phyloP scores from a whole-genome alignment of 2,329 filamentous ascomycete species.

The Xylariaceae sp. region DNA sequence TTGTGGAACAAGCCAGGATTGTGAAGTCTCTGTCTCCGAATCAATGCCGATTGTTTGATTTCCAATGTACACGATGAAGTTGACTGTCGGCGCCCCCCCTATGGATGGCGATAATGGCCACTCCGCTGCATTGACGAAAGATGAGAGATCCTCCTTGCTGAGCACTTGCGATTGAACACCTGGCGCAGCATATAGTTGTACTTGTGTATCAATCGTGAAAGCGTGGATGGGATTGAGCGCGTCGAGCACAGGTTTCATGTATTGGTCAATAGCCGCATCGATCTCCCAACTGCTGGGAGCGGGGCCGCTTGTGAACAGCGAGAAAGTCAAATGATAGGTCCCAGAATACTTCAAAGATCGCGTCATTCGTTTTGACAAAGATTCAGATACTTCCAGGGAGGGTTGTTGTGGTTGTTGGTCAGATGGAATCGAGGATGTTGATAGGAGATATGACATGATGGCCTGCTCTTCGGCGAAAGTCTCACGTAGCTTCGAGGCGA shows the following conservation, averaged over 20 bases:
- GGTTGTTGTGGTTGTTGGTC: constrained; percentile 42
- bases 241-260: constrained; percentile 76
- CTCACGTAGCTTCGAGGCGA: constrained; percentile 71
- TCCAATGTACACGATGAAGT: constrained; percentile 90
- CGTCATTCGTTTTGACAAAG: constrained; percentile 67
- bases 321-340: constrained; percentile 94
- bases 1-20: constrained; percentile 88
- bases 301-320: constrained; percentile 78
- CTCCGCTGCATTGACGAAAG: constrained; percentile 95
- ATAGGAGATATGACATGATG: constrained; percentile 72
- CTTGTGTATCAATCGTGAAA: constrained; percentile 93
- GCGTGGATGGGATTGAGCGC: constrained; percentile 82
- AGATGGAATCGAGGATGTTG: constrained; percentile 50
- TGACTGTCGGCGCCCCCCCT: constrained; percentile 86
- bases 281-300: constrained; percentile 88
- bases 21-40: constrained; percentile 44
- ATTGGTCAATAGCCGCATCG: constrained; percentile 72
- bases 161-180: constrained; percentile 62
- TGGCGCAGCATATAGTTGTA: constrained; percentile 83
- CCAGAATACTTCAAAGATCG: constrained; percentile 86
- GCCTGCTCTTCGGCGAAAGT: constrained; percentile 87
- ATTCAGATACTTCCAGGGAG: constrained; percentile 48
- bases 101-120: constrained; percentile 96
- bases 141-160: constrained; percentile 80
- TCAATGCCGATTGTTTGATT: constrained; percentile 63